Conservation (phyloP, 108 stramenopile species). For the Skeletonema potamos region DNA sequence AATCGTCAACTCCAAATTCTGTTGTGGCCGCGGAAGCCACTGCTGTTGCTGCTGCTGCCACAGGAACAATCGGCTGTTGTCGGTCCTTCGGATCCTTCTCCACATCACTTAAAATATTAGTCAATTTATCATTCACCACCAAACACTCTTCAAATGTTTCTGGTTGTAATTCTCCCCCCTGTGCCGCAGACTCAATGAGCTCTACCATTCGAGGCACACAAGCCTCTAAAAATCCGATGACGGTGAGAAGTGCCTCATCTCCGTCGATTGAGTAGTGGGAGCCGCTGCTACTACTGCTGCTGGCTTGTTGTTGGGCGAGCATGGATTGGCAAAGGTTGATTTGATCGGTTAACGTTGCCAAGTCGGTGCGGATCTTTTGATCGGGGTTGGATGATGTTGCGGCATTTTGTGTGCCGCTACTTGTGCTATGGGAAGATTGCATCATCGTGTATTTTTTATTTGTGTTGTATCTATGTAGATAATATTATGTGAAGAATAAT, state of each 20-base stretch:
- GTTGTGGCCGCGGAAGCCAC: not conserved
- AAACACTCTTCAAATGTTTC: slow-evolving; percentile 72
- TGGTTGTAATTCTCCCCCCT: slow-evolving; percentile 65
- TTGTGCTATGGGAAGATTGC: slow-evolving; percentile 13
- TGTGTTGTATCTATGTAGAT: too few species aligned
- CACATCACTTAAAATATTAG: slow-evolving; percentile 52
- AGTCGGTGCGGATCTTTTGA: slow-evolving; percentile 66
- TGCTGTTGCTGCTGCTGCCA: slow-evolving; percentile 13
- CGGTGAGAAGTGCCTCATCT: slow-evolving; percentile 59
- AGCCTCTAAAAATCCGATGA: slow-evolving; percentile 85
- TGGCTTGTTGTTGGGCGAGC: slow-evolving; percentile 45
- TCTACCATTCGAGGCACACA: slow-evolving; percentile 86
- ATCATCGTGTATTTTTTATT: too few species aligned
- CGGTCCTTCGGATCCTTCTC: slow-evolving; percentile 34
- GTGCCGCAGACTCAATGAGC: slow-evolving; percentile 68
- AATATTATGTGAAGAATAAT: too few species aligned
- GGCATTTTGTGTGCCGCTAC: not conserved
- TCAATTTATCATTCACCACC: slow-evolving; percentile 71
- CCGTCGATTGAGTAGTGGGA: slow-evolving; percentile 35
- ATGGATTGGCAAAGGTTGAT: slow-evolving; percentile 69
- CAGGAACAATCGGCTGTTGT: slow-evolving; percentile 4
- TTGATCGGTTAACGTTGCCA: slow-evolving; percentile 64
- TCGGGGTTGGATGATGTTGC: slow-evolving; percentile 35
- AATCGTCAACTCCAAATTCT: not conserved
- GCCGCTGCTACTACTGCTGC: too few species aligned